Base-by-base conservation (phyloP, 495 filamentous ascomycete genomes). In the Pyronema domesticum region DNA sequence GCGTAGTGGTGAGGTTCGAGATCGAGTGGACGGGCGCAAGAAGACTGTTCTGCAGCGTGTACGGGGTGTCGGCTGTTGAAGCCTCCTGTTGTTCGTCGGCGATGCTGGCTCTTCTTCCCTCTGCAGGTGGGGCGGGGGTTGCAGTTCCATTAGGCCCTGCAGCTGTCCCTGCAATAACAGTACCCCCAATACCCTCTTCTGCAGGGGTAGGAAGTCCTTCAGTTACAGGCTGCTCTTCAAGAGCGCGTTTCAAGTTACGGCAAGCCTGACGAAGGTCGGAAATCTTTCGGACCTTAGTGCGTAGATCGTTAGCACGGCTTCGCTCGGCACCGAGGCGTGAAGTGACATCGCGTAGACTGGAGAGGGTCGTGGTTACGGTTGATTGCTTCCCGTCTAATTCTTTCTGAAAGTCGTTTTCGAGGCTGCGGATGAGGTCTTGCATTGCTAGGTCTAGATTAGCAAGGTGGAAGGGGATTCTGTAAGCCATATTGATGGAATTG, bases 321-420 rank as follows among this genome's bases (percentile, higher is more conserved):
- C 84, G 81, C 51, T 86, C 81, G 50, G 84, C 80, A 55, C 81
- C 80, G 7, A 93, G 74, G 35, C 79, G 78, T 37, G 82, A 75
- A n/a, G 86, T 88, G 4, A 82, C 78, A 34, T 87, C 80, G 37
- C 85, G 81, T 44, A 98, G 79, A 19, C 79, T 76, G 19, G 73
- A 68, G 62, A 94, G 85, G 53, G 86, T 79, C 33, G 77, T 70
- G 59, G 89, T 85, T 55, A 94, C 80, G 14, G 79, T 73, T 33
- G 82, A 77, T 71, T 95, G 89, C 60, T 94, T 94, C 42, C 78
- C 73, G 37, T 77, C 80, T 34, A 93, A 71, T 56, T 82, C 82
- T n/a, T 74, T 71, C 17, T 82, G 79, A 65, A 94, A 85, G 39
- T 84, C 78, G 18, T 76, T 72, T 39, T 86, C 78, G 19, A 85